phyloP scores from a whole-genome alignment of 345 rosid species.

The Rhizophora apiculata region DNA sequence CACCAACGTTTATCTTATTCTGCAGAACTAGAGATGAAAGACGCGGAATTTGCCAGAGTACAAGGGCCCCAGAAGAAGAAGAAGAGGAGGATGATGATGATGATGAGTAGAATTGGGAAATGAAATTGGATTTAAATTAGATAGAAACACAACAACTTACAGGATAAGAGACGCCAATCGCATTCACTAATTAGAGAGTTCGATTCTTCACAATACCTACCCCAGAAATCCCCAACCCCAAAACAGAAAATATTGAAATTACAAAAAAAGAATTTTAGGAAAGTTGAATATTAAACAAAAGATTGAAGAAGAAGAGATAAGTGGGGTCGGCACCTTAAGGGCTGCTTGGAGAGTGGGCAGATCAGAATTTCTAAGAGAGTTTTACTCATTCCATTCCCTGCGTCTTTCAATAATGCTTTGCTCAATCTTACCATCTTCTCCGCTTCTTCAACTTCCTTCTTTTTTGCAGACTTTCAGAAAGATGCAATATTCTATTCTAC shows the following conservation, averaged over 20 bases:
- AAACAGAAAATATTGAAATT: not conserved
- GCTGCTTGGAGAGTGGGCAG: conserved; percentile 83
- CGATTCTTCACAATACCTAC: conserved; percentile 57
- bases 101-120: not conserved
- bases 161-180: conserved; percentile 75
- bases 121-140: not conserved
- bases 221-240: not conserved
- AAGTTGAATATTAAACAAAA: not conserved
- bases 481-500: too few species aligned
- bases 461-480: too few species aligned
- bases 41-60: too few species aligned
- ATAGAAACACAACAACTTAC: conserved; percentile 35
- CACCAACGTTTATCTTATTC: too few species aligned
- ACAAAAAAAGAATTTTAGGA: too few species aligned
- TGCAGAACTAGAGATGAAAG: too few species aligned
- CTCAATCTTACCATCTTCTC: conserved; percentile 4
- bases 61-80: too few species aligned
- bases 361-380: conserved; percentile 65
- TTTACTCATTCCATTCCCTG: conserved; percentile 42
- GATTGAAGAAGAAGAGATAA: not conserved
- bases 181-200: conserved; percentile 68
- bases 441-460: not conserved
- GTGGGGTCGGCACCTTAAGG: conserved; percentile 46
- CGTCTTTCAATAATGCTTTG: conserved; percentile 43
- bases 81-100: not conserved